Evolutionary conservation across 2,329 filamentous ascomycete species (phyloP).

Genomic region (Fusarium xylarioides): DNA sequence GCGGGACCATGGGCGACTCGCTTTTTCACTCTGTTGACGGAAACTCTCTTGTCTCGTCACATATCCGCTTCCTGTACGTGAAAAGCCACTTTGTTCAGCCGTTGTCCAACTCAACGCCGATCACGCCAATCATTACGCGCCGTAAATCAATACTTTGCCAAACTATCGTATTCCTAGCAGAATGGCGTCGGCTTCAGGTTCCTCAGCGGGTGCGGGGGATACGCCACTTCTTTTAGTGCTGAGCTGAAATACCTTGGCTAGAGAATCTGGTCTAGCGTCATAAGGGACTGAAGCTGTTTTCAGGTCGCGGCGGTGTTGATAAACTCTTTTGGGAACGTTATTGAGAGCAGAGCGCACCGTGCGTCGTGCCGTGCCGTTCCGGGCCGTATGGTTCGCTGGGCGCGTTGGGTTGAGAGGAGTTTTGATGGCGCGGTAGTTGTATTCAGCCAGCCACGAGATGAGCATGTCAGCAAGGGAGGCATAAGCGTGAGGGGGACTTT

Average conservation of each 20-base stretch:
- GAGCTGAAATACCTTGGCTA: background rate
- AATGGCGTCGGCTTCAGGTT: background rate
- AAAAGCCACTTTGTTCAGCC: background rate
- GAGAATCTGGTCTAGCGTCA: background rate
- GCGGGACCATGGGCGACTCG: background rate
- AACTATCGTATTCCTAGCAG: background rate
- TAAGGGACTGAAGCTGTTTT: background rate
- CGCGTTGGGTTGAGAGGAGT: background rate
- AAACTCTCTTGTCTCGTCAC: background rate
- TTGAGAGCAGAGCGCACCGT: background rate
- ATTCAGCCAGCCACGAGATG: background rate
- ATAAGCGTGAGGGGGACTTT: background rate
- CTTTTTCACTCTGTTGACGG: background rate
- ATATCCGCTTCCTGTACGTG: background rate
- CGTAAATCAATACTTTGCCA: background rate
- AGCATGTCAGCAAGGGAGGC: background rate
- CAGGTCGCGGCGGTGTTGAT: background rate
- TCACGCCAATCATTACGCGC: background rate
- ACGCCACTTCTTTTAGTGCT: background rate
- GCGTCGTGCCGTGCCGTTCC: background rate
- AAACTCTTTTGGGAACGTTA: background rate
- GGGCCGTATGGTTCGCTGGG: background rate
- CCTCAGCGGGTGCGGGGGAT: background rate
- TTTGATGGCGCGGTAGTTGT: background rate
- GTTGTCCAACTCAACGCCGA: background rate